Evolutionary conservation across 345 rosid species (phyloP).

Genomic region (Tarenaya hassleriana): DNA sequence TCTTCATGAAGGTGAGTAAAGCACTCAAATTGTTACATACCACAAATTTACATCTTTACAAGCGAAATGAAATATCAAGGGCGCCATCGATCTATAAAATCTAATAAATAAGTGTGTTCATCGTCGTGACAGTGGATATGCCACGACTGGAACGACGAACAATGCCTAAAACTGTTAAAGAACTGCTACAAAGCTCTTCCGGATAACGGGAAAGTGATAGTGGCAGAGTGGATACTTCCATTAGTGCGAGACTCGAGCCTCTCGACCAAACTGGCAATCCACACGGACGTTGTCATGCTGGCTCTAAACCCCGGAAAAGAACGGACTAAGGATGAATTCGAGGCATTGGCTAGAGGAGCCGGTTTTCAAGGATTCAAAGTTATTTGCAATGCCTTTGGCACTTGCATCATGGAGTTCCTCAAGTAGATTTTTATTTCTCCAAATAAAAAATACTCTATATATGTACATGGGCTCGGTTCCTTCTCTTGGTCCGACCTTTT

Average conservation of each 20-base stretch:
- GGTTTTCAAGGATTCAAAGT: conserved; percentile 58
- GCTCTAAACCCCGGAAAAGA: conserved; percentile 86
- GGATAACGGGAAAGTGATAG: conserved; percentile 58
- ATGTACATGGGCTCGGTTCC: too few relatives aligned
- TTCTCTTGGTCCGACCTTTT: too few relatives aligned
- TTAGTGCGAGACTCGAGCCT: conserved; percentile 60
- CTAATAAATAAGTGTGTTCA: not conserved
- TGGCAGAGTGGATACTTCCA: conserved; percentile 66
- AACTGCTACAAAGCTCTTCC: conserved; percentile 71
- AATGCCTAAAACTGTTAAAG: conserved; percentile 53
- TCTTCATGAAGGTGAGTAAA: conserved; percentile 76
- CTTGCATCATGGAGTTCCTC: conserved; percentile 53
- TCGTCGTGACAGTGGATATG: conserved; percentile 82
- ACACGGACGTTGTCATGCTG: conserved; percentile 65
- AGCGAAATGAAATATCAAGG: too few relatives aligned
- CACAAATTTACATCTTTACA: too few relatives aligned
- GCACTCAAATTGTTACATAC: too few relatives aligned
- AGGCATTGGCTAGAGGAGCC: conserved; percentile 51
- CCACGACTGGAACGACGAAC: conserved; percentile 79
- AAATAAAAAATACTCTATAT: too few relatives aligned
- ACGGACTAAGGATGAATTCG: conserved; percentile 60
- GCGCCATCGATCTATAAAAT: not conserved
- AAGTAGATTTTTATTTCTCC: conserved; percentile 46
- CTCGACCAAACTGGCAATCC: conserved; percentile 28
- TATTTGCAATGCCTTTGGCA: conserved; percentile 38